Evolutionary conservation across 2,329 filamentous ascomycete species (phyloP).

Genomic region (Nothomitra cinnamomea): DNA sequence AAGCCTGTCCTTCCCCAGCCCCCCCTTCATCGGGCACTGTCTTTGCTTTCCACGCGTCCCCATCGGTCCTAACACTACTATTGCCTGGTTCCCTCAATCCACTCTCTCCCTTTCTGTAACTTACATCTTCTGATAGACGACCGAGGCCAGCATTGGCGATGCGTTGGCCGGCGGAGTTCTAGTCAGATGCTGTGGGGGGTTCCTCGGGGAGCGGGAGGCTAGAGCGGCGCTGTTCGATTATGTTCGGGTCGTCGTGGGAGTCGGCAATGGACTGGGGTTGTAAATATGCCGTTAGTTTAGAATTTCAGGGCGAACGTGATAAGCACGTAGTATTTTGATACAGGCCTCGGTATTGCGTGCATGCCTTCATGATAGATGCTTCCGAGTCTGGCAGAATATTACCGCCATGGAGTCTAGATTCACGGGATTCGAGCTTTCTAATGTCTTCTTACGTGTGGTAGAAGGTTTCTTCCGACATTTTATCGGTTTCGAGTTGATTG

Average conservation of each 20-base stretch:
- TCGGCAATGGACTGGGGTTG: constrained; percentile 24
- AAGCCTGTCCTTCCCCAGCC: constrained; percentile 42
- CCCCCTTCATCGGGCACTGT: constrained; percentile 28
- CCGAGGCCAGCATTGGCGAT: constrained; percentile 57
- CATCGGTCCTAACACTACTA: constrained; percentile 31
- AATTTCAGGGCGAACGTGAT: background rate
- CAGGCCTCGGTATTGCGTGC: too few species aligned
- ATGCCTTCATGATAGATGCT: constrained; percentile 29
- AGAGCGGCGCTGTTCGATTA: constrained; percentile 49
- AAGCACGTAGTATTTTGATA: too few species aligned
- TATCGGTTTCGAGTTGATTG: background rate
- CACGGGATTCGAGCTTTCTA: constrained; percentile 28
- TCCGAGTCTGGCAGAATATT: constrained; percentile 27
- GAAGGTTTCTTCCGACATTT: constrained; percentile 23
- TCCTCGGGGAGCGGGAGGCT: constrained; percentile 69
- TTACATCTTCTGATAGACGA: constrained; percentile 33
- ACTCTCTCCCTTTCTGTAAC: constrained; percentile 15
- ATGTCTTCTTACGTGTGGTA: constrained; percentile 32
- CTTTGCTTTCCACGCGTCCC: constrained; percentile 36
- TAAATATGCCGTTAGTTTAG: background rate
- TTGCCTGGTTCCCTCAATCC: constrained; percentile 26
- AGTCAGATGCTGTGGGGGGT: constrained; percentile 60
- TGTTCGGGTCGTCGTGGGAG: constrained; percentile 34
- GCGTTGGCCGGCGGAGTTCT: constrained; percentile 51
- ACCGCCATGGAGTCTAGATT: constrained; percentile 24